A percentile compares a stretch with the other conserved stretches of the same genome.
Conservation (phyloP, 768 basidiomycete species). For the Harrya chromipes region DNA sequence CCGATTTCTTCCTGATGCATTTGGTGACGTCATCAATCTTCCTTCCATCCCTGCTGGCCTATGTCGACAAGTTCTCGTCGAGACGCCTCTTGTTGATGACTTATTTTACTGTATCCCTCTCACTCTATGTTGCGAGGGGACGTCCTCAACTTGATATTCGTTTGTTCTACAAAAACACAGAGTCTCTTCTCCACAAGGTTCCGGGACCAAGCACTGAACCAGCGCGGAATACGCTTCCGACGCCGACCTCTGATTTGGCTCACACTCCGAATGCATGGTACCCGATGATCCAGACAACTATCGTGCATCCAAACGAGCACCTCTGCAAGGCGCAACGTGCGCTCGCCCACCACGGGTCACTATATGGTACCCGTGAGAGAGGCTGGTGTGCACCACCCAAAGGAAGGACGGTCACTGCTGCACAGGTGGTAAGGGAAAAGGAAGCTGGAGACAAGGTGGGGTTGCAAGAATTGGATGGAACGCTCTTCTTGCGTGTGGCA, state of each 20-base stretch:
- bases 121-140: constrained; percentile 33
- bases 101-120: constrained; percentile 27
- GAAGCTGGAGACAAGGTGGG: constrained; percentile 27
- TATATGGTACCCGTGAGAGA: constrained; percentile 40
- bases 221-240: constrained; percentile 23
- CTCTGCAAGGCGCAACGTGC: constrained; percentile 46
- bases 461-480: constrained; percentile 46
- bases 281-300: constrained; percentile 47
- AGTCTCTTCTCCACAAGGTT: constrained; percentile 34
- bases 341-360: constrained; percentile 40
- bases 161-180: constrained; percentile 30
- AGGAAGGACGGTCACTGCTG: constrained; percentile 14
- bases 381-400: constrained; percentile 23
- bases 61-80: constrained; percentile 29
- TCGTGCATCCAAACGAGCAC: constrained; percentile 60
- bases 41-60: constrained; percentile 46
- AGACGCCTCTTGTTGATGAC: constrained; percentile 27
- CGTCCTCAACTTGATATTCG: constrained; percentile 31
- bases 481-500: constrained; percentile 59
- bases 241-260: constrained; percentile 33
- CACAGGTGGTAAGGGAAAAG: constrained; percentile 19
- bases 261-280: constrained; percentile 55
- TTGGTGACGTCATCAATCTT: constrained; percentile 66
- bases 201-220: constrained; percentile 24
- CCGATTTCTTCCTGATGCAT: constrained; percentile 71